Percentiles rank a stretch among this genome's conserved stretches.
Evolutionary conservation across 805 yeast species (phyloP).

Genomic region (Kazachstania kunashirensis): DNA sequence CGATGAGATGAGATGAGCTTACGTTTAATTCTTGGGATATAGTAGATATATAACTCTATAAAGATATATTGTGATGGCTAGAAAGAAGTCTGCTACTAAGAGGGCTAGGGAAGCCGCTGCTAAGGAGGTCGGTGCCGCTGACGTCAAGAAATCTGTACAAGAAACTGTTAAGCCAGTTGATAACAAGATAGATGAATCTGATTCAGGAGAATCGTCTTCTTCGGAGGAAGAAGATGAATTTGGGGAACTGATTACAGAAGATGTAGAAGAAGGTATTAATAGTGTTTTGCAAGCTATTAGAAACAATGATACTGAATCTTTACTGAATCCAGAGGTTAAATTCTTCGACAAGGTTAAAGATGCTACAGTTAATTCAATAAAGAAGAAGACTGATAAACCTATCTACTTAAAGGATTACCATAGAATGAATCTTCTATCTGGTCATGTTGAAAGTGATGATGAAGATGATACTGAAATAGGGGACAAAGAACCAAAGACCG

Average conservation of each 20-base stretch:
- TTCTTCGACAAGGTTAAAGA: constrained; percentile 62
- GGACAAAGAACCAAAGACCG: constrained; percentile 13
- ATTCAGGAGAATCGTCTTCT: constrained; percentile 30
- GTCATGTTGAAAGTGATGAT: constrained; percentile 47
- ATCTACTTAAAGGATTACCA: constrained; percentile 88
- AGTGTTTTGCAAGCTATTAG: constrained; percentile 64
- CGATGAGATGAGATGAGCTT: constrained; percentile 3
- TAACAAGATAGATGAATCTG: constrained; percentile 24
- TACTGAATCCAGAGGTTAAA: constrained; percentile 57
- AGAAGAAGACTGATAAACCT: constrained; percentile 47
- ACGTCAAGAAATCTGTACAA: not conserved
- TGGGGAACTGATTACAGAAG: constrained; percentile 80
- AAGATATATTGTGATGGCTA: too few species aligned
- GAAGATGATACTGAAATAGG: constrained; percentile 39
- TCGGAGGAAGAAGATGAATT: constrained; percentile 76
- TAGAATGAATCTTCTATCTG: constrained; percentile 68
- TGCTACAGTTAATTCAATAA: not conserved
- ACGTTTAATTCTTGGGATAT: too few species aligned
- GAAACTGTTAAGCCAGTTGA: not conserved
- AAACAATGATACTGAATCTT: constrained; percentile 46
- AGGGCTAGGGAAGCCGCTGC: constrained; percentile 45
- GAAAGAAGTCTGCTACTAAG: constrained; percentile 80
- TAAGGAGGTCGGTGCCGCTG: constrained; percentile 9
- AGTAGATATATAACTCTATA: too few species aligned
- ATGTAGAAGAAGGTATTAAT: constrained; percentile 70